Evolutionary conservation across 148 eudicot species (phyloP).

Genomic region (Salicornia ramosissima): DNA sequence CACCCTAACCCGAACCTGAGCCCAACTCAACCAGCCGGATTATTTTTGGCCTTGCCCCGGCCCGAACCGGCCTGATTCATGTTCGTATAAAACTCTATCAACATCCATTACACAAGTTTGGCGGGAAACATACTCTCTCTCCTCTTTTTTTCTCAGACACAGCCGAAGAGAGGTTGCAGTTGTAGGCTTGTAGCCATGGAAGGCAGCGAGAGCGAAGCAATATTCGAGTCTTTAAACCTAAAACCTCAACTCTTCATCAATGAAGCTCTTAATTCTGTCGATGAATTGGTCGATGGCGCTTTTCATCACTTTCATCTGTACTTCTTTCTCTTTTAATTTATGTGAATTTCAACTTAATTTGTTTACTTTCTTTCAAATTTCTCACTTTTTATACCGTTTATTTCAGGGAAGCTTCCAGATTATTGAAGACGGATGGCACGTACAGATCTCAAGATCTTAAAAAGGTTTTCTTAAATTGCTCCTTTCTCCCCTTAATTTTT

Average conservation of each 20-base stretch:
- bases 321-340: constrained; percentile 7
- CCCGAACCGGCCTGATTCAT: too few species aligned
- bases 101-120: too few species aligned
- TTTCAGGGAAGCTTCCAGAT: constrained; percentile 50
- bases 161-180: too few species aligned
- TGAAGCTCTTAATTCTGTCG: constrained; percentile 55
- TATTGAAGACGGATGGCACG: constrained; percentile 43
- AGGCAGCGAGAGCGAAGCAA: constrained; percentile 48
- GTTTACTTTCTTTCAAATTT: not conserved
- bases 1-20: too few species aligned
- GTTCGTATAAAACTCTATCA: too few species aligned
- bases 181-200: constrained; percentile 33
- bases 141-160: not conserved
- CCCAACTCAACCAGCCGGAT: too few species aligned
- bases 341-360: not conserved
- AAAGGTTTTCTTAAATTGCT: constrained; percentile 30
- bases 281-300: constrained; percentile 58
- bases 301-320: constrained; percentile 62
- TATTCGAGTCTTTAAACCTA: constrained; percentile 59
- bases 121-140: not conserved
- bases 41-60: too few species aligned
- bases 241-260: constrained; percentile 81
- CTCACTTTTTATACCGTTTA: not conserved
- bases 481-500: not conserved
- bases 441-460: constrained; percentile 52